Base-by-base conservation (phyloP, 1,284 basidiomycete species). In the Cryptococcus sp. region DNA sequence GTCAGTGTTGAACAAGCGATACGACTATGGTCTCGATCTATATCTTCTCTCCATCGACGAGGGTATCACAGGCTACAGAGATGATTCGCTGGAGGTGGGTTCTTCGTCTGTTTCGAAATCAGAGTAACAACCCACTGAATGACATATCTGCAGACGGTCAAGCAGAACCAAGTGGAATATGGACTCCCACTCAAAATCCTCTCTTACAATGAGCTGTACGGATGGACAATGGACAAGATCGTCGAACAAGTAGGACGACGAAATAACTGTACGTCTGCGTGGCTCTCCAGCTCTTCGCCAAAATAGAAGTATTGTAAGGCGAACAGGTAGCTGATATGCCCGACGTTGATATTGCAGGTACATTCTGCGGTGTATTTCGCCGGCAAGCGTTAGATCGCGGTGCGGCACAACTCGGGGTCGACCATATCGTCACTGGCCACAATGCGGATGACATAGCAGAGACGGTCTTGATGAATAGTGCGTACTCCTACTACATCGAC, bases 361-460 rank as follows among this genome's bases (percentile, higher is more conserved):
- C 95, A 0, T 99, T 98, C 76, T 99, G 95, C 74, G 95, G 95
- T 23, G 95, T 99, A 3, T 99, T 99, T 73, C 83, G 95, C 50
- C 82, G 95, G 40, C 96, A 99, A 77, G 95, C 96, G 3, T 83
- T 99, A 17, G 95, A 99, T 79, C 83, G 95, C 57, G 95, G 95
- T 0, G 96, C 95, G 1, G 86, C 89, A 1, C 85, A 87, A 70
- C 81, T 99, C 37, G 83, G 86, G 29, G 93, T 99, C 8, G 93
- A 98, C 68, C 96, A 99, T 73, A 98, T 99, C 61, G 94, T 99
- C 2, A 99, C 95, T 0, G 95, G 95, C 0, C 95, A 99, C 78
- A 99, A 99, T 74, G 95, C 95, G 37, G 95, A 99, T 70, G 95
- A 99, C 77, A 94, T 99, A 47, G 95, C 95, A 8, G 95, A 99